Evolutionary conservation across 1,284 basidiomycete species (phyloP), one percentile per base, ranked within the genome.

Genomic region (Ustilago hordei): DNA sequence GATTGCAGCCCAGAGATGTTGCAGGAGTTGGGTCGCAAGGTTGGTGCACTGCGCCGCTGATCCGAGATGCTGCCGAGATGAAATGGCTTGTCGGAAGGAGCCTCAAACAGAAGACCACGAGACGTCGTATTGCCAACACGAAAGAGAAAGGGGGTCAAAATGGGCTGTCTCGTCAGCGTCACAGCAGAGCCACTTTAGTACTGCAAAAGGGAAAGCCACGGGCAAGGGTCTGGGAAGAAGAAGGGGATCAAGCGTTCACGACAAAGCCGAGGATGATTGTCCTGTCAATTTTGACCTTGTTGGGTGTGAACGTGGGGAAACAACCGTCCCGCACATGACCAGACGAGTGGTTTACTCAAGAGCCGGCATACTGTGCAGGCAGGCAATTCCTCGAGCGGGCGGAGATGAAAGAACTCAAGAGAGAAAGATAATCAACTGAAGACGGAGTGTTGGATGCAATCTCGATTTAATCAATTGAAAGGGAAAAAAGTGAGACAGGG

Each of bases 401-500:
- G 48, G 48, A 50, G 23, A 28, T 28, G 23, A 28, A 28, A 28
- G 23, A 28, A 28, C 3, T 28, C 23, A 50, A 17, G n/a, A 50
- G 28, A 32, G n/a, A 31, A 50, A 50, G 31, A n/a, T 8, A 50
- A 17, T 12, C 6, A 50, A 17, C 28, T 15, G 28, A 12, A 54
- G 48, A 43, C 41, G 15, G 19, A 13, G 23, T 17, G 57, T 28
- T 28, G 43, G 32, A n/a, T 11, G n/a, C 7, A 8, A 38, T 12
- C 19, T 55, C 2, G 36, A 55, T 15, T 23, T 4, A 4, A 19
- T 28, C 23, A 28, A 28, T 28, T 28, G 3, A 13, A n/a, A 32
- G 15, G 4, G n/a, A 23, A 58, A 36, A 58, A 48, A 23, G 56
- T 23, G 56, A 58, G n/a, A 48, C 43, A 47, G 13, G 17, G 32